A percentile compares a stretch with the other conserved stretches of the same genome.
These are phyloP conservation scores for Boletus subcaerulescens DNA, from an alignment of 768 basidiomycete genomes.

Conservation along the genomic window DNA sequence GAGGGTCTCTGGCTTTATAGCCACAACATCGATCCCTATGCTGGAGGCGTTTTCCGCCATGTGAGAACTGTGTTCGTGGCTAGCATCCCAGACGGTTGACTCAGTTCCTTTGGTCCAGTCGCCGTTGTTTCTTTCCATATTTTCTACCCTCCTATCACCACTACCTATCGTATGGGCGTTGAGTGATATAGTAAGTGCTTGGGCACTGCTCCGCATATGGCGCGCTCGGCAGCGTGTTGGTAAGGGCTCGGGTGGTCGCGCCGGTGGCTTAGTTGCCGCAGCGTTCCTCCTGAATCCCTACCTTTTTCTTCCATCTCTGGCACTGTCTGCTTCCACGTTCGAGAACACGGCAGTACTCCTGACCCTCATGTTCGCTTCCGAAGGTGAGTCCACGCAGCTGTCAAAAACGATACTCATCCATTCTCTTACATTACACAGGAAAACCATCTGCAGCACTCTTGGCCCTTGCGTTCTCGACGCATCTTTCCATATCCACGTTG, in stretches of 20 bases:
- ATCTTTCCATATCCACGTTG: slow-evolving; percentile 68
- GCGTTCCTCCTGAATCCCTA: slow-evolving; percentile 89
- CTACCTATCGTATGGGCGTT: slow-evolving; percentile 68
- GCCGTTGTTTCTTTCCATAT: slow-evolving; percentile 72
- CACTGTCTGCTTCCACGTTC: slow-evolving; percentile 77
- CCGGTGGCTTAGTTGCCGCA: slow-evolving; percentile 54
- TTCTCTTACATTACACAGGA: slow-evolving; percentile 39
- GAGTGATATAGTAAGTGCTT: slow-evolving; percentile 65
- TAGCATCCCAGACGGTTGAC: neutral
- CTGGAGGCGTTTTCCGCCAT: slow-evolving; percentile 82
- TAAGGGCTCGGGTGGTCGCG: slow-evolving; percentile 42
- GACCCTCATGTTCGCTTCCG: slow-evolving; percentile 65
- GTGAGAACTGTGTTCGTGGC: slow-evolving; percentile 43
- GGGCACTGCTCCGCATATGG: slow-evolving; percentile 68
- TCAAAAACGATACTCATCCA: neutral
- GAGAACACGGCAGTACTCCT: slow-evolving; percentile 74
- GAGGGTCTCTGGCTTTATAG: slow-evolving; percentile 85
- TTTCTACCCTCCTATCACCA: slow-evolving; percentile 64
- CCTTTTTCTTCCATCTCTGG: slow-evolving; percentile 71
- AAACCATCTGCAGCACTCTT: slow-evolving; percentile 56
- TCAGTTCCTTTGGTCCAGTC: slow-evolving; percentile 47
- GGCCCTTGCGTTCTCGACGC: slow-evolving; percentile 66
- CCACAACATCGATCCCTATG: slow-evolving; percentile 81
- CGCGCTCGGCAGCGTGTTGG: slow-evolving; percentile 52
- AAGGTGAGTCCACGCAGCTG: slow-evolving; percentile 43